phyloP scores from a whole-genome alignment of 257 asterid genomes.

The Penstemon newberryi region DNA sequence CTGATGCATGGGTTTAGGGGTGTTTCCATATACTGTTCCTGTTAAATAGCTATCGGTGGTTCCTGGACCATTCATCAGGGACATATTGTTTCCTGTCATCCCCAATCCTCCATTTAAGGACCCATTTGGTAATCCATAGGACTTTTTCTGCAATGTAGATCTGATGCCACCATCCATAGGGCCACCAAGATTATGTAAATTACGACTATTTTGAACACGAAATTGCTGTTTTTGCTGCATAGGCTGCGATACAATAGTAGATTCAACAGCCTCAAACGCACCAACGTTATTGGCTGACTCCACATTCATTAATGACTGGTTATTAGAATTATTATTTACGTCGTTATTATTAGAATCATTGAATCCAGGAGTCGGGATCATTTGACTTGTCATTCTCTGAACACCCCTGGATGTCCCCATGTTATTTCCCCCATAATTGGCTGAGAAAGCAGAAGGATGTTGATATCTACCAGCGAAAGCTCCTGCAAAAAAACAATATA shows the following conservation, averaged over 20 bases:
- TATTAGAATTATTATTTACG: slow-evolving; percentile 46
- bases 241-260: slow-evolving; percentile 68
- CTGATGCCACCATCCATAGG: slow-evolving; percentile 76
- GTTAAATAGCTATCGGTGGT: slow-evolving; percentile 64
- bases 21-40: slow-evolving; percentile 56
- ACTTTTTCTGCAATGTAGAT: slow-evolving; percentile 72
- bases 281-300: slow-evolving; percentile 58
- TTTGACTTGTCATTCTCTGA: slow-evolving; percentile 84
- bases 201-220: slow-evolving; percentile 73
- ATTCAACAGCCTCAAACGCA: slow-evolving; percentile 60
- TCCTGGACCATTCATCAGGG: slow-evolving; percentile 58
- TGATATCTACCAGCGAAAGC: slow-evolving; percentile 62
- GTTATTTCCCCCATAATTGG: slow-evolving; percentile 67
- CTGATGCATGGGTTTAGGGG: slow-evolving; percentile 57
- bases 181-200: slow-evolving; percentile 77
- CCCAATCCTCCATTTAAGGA: slow-evolving; percentile 67
- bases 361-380: slow-evolving; percentile 99
- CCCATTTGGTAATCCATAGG: slow-evolving; percentile 68
- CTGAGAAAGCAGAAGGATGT: slow-evolving; percentile 68
- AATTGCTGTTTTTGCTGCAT: slow-evolving; percentile 75
- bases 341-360: slow-evolving; percentile 51
- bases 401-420: slow-evolving; percentile 61
- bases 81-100: slow-evolving; percentile 56
- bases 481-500: slow-evolving; percentile 50
- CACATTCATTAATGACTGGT: slow-evolving; percentile 59